Percentiles rank a stretch among this genome's conserved stretches.
phyloP scores from a whole-genome alignment of 306 rosid genomes.

The Gynostemma pentaphyllum region DNA sequence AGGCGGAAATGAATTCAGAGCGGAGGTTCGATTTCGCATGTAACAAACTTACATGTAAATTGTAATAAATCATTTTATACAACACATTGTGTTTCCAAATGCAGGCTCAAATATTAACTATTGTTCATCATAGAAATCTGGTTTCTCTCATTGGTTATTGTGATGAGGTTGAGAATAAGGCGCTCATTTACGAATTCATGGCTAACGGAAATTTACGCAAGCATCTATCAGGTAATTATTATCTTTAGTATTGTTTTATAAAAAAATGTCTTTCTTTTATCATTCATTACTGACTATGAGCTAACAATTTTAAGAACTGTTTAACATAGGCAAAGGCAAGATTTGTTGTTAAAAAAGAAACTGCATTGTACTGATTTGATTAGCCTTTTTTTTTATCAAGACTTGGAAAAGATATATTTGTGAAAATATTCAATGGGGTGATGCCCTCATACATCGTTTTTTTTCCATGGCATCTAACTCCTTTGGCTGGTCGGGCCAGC shows the following conservation, averaged over 20 bases:
- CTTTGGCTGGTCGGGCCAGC: too few relatives aligned
- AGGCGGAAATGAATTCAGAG: slow-evolving; percentile 23
- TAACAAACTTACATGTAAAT: background rate
- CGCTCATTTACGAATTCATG: slow-evolving; percentile 15
- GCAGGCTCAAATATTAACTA: slow-evolving; percentile 17
- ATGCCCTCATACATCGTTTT: too few relatives aligned
- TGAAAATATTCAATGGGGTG: too few relatives aligned
- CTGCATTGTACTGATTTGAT: too few relatives aligned
- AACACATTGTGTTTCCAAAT: background rate
- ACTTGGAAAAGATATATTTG: too few relatives aligned
- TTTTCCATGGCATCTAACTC: too few relatives aligned
- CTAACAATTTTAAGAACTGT: too few relatives aligned
- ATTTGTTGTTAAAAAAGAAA: too few relatives aligned
- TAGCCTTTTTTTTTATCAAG: too few relatives aligned
- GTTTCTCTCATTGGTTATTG: slow-evolving; percentile 19
- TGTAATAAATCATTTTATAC: background rate
- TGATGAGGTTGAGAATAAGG: slow-evolving; percentile 12
- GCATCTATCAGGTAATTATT: slow-evolving; percentile 7
- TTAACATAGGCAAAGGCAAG: too few relatives aligned
- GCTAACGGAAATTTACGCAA: slow-evolving; percentile 12
- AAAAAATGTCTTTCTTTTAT: background rate
- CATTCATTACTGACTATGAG: too few relatives aligned
- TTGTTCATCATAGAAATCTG: slow-evolving; percentile 17
- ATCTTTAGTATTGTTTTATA: background rate
- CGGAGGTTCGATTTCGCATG: slow-evolving; percentile 15